Evolutionary conservation across 2,329 filamentous ascomycete genomes (phyloP).

Genomic region (Talaromyces marneffei): DNA sequence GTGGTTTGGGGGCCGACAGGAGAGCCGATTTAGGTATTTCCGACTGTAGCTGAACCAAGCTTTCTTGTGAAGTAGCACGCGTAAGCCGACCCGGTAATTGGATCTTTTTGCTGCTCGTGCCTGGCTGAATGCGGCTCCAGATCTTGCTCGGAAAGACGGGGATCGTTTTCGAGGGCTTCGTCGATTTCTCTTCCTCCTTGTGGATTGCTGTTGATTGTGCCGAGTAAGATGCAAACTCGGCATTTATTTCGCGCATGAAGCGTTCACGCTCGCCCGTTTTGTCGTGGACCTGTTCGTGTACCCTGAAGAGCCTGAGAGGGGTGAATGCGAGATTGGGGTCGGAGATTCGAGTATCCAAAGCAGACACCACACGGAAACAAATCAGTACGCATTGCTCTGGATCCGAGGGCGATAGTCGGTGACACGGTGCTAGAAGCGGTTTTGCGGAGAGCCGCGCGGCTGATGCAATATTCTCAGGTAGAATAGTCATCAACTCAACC

Average conservation of each 20-base stretch:
- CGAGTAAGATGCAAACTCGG: conserved; percentile 13
- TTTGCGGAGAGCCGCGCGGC: conserved; percentile 34
- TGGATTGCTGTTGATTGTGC: conserved; percentile 9
- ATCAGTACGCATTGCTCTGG: conserved; percentile 41
- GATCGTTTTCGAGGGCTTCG: not conserved
- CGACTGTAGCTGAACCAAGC: not conserved
- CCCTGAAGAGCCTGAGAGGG: conserved; percentile 60
- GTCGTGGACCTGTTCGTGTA: conserved; percentile 58
- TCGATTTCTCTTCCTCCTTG: not conserved
- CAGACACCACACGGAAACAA: conserved; percentile 58
- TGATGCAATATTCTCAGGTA: conserved; percentile 33
- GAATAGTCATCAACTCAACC: conserved; percentile 35
- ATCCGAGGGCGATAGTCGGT: conserved; percentile 17
- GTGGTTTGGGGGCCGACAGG: not conserved
- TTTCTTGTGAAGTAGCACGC: conserved; percentile 6
- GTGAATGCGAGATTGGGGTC: conserved; percentile 53
- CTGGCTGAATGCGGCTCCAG: not conserved
- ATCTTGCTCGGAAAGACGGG: not conserved
- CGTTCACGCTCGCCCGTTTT: conserved; percentile 51
- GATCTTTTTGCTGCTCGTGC: not conserved
- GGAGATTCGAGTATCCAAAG: conserved; percentile 52
- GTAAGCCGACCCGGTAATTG: not conserved
- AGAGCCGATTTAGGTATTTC: not conserved
- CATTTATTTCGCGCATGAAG: conserved; percentile 37
- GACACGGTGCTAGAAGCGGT: conserved; percentile 34